Evolutionary conservation across 2,329 filamentous ascomycete genomes (phyloP), one percentile per base, ranked within the genome.

Genomic region (Fusarium sublunatum): DNA sequence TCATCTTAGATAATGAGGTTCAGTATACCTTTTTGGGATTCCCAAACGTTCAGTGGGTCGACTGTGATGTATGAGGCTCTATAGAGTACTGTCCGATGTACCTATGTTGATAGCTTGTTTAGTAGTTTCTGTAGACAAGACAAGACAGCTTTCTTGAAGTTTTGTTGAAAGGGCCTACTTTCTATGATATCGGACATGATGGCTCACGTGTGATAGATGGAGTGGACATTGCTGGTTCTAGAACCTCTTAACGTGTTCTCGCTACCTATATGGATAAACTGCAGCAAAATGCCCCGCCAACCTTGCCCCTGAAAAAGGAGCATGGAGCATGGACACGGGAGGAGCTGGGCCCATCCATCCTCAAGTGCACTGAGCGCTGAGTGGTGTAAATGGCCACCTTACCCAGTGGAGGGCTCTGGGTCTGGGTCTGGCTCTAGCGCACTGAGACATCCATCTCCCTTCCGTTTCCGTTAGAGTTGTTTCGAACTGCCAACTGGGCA

Each of bases 381-480:
- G 61, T 64, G 60, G 49, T 64, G 58, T 55, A 60, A 31, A 41
- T 22, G 13, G 34, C 22, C 43, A 19, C 19, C 19, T 19, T 19
- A 19, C 19, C 19, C 19, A 49, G 45, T 29, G 45, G 59, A 52
- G 53, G 41, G 12, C 28, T 52, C 48, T 63, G 48, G 35, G 44
- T 32, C 36, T 19, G 19, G 19, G 44, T 32, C 36, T 19, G 19
- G 19, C 59, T 50, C 48, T 58, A 65, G 55, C 53, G 50, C 34
- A 46, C 48, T 57, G 34, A 45, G 60, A 61, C 32, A 48, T 25
- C 31, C 50, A 32, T 56, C 60, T 56, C 54, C 55, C 65, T 70
- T 61, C 61, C 64, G 59, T 57, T 50, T 58, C 61, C 54, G 58
- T 52, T 59, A 40, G 15, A 41, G 39, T 52, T 53, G 46, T 48